Conservation (phyloP, 202 grass and related monocot species). For the Zoysia matrella region DNA sequence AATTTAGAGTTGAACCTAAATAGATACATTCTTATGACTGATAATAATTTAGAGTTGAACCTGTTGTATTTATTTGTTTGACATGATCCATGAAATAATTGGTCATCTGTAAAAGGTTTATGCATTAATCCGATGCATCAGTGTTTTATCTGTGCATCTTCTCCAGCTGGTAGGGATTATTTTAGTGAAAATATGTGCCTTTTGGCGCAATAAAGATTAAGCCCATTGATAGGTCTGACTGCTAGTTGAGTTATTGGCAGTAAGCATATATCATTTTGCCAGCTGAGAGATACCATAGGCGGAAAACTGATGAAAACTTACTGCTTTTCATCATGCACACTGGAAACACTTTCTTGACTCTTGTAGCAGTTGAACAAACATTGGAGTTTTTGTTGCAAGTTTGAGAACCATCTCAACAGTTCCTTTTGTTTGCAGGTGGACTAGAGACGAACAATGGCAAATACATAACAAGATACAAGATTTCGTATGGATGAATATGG, state of each 20-base stretch:
- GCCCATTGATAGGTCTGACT: background rate
- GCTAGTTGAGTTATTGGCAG: conserved; percentile 5
- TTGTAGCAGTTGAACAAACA: too few relatives aligned
- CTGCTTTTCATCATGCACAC: background rate
- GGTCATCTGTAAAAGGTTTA: conserved; percentile 19
- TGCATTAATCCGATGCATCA: background rate
- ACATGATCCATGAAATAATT: conserved; percentile 19
- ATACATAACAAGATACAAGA: conserved; percentile 51
- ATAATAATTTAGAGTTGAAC: too few relatives aligned
- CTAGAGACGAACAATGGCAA: conserved; percentile 62
- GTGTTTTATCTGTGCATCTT: conserved; percentile 1
- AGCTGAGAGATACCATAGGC: conserved; percentile 3
- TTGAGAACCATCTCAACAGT: conserved; percentile 7
- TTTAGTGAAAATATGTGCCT: conserved; percentile 12
- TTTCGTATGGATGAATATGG: conserved; percentile 69
- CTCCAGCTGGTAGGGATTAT: conserved; percentile 17
- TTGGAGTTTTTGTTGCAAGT: conserved; percentile 18
- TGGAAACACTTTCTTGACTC: too few relatives aligned
- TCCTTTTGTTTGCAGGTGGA: conserved; percentile 55
- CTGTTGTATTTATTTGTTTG: too few relatives aligned
- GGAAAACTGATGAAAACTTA: background rate
- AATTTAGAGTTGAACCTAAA: too few relatives aligned
- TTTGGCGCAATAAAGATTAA: conserved; percentile 2
- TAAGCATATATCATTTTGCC: background rate
- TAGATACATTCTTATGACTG: conserved; percentile 15